Evolutionary conservation across 208 protist genomes (phyloP), one percentile per base, ranked within the genome.

Genomic region (Leishmania lainsoni): DNA sequence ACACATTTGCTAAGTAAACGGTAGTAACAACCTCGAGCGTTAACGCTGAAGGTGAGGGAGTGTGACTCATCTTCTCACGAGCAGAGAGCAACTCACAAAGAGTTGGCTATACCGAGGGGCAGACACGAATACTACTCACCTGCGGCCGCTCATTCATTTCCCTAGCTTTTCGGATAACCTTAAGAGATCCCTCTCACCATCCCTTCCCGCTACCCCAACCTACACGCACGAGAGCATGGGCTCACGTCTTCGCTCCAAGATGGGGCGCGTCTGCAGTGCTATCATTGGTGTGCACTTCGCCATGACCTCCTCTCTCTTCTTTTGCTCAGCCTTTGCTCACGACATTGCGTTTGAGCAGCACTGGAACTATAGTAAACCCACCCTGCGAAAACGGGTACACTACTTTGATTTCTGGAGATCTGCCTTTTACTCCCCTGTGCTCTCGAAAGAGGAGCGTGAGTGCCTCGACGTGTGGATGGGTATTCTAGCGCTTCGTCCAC

Each of bases 401-500:
- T 86, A 84, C 52, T 83, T 81, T 39, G 79, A 69, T 16, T 92
- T 95, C 26, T 94, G 92, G 92, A 65, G 78, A 5, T 73, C 80
- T 0, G 63, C 75, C 66, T 93, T 92, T 70, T 87, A 83, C 76
- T 75, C 79, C 16, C 84, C 87, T 0, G 71, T 76, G 22, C 85
- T 96, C n/a, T 78, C 80, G 10, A 48, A 42, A 6, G 81, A 86
- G 66, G 92, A 95, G 78, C 85, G 87, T 8, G 74, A 80, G 74
- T 97, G 92, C 81, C 74, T 96, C 16, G 81, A 90, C 56, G 85
- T 86, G 51, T 92, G 87, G 88, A 49, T 95, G 74, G 59, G 79
- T 66, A 76, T 87, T 26, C 83, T 90, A 69, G 51, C 79, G 26
- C 76, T 95, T 8, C 69, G 86, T 5, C 39, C 80, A 5, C 86